phyloP scores from a whole-genome alignment of 768 basidiomycete genomes.

The Boletus huronensis region DNA sequence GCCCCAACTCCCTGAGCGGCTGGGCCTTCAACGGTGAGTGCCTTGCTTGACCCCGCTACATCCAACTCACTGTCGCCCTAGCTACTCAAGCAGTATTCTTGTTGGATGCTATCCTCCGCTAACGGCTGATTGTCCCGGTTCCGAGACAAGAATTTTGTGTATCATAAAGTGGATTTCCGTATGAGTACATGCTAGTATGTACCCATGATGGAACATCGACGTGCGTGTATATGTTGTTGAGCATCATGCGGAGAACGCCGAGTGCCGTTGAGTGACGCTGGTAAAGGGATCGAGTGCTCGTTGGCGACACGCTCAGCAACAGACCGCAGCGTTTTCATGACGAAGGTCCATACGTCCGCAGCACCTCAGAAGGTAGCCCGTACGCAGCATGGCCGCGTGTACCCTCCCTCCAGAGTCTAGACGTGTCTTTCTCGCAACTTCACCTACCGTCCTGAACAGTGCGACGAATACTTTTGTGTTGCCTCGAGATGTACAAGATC shows the following conservation, averaged over 20 bases:
- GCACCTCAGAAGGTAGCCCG: slow-evolving; percentile 19
- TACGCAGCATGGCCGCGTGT: slow-evolving; percentile 45
- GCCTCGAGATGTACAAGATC: slow-evolving; percentile 55
- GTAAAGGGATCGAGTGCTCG: not conserved
- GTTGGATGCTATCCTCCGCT: not conserved
- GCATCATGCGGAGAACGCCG: slow-evolving; percentile 2
- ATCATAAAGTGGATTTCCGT: too few relatives aligned
- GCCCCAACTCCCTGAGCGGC: slow-evolving; percentile 23
- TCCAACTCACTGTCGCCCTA: not conserved
- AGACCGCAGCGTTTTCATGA: slow-evolving; percentile 19
- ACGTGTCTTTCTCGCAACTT: slow-evolving; percentile 58
- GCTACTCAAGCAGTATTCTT: not conserved
- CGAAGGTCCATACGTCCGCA: slow-evolving; percentile 14
- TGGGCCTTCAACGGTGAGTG: not conserved
- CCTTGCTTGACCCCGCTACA: too few relatives aligned
- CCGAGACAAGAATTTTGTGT: too few relatives aligned
- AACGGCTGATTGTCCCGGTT: not conserved
- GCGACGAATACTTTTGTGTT: slow-evolving; percentile 48
- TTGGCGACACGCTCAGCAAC: not conserved
- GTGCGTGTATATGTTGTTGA: not conserved
- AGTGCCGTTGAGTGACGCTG: not conserved
- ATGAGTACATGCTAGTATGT: not conserved
- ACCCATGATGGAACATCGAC: not conserved
- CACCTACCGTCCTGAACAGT: slow-evolving; percentile 64
- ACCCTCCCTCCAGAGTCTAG: too few relatives aligned